phyloP scores from a whole-genome alignment of 164 flowering plant genomes.

The Dillenia turbinata region DNA sequence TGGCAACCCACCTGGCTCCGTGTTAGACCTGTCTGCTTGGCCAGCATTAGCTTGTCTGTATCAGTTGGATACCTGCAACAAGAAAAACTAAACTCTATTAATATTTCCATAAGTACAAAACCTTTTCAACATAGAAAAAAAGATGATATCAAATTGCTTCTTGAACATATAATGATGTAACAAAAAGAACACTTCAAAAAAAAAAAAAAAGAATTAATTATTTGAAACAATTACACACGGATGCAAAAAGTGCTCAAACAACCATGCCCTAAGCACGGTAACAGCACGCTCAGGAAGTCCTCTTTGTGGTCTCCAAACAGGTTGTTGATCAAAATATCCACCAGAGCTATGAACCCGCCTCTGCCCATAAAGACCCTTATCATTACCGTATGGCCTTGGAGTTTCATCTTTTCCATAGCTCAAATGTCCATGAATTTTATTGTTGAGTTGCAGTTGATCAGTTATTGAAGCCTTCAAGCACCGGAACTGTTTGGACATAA shows the following conservation, averaged over 20 bases:
- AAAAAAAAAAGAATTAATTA: not conserved
- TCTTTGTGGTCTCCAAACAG: conserved; percentile 86
- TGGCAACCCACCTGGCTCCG: conserved; percentile 64
- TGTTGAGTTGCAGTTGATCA: conserved; percentile 54
- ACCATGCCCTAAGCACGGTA: conserved; percentile 75
- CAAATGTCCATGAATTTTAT: conserved; percentile 27
- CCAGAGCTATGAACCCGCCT: conserved; percentile 33
- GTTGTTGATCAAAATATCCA: conserved; percentile 51
- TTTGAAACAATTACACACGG: conserved; percentile 51
- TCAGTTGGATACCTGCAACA: conserved; percentile 82
- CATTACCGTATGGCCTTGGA: conserved; percentile 23
- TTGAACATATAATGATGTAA: too few relatives aligned
- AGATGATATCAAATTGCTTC: too few relatives aligned
- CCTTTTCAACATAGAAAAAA: too few relatives aligned
- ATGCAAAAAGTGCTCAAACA: conserved; percentile 85
- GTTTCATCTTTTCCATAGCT: conserved; percentile 26
- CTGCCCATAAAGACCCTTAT: conserved; percentile 28
- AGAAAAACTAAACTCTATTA: not conserved
- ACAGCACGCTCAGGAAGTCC: conserved; percentile 93
- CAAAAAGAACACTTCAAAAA: too few relatives aligned
- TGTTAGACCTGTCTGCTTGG: conserved; percentile 80
- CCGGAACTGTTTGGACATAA: conserved; percentile 69
- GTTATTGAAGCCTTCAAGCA: conserved; percentile 62
- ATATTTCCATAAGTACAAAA: too few relatives aligned
- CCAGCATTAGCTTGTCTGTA: conserved; percentile 81